A percentile compares a stretch with the other conserved stretches of the same genome.
Conservation (phyloP, 2,329 filamentous ascomycete species). For the Talaromyces sp. region DNA sequence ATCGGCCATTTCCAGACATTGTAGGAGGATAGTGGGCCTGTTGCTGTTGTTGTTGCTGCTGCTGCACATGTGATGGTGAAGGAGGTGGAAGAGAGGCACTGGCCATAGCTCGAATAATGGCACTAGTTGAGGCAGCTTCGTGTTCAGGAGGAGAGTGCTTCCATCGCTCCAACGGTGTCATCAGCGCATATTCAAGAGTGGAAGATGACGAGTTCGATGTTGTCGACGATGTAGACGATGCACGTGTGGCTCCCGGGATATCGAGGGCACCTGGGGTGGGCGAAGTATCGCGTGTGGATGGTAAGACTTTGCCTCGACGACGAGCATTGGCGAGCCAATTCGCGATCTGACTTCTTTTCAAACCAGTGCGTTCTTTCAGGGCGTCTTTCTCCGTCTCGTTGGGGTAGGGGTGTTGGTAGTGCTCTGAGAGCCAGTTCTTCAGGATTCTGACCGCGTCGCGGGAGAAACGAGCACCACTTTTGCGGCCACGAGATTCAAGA, state of each 20-base stretch:
- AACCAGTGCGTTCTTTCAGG: conserved; percentile 72
- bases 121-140: conserved; percentile 63
- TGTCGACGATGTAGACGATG: conserved; percentile 54
- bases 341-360: conserved; percentile 78
- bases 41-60: conserved; percentile 28
- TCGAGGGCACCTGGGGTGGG: conserved; percentile 70
- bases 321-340: conserved; percentile 93
- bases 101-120: conserved; percentile 61
- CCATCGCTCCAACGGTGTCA: conserved; percentile 67
- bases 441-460: conserved; percentile 74
- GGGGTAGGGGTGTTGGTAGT: conserved; percentile 80
- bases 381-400: conserved; percentile 81
- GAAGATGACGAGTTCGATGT: conserved; percentile 34
- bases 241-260: conserved; percentile 56
- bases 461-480: conserved; percentile 73
- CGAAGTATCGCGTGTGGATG: conserved; percentile 62
- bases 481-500: conserved; percentile 48
- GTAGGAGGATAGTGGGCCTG: conserved; percentile 22
- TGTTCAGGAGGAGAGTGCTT: conserved; percentile 66
- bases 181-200: conserved; percentile 35
- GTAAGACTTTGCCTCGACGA: conserved; percentile 72
- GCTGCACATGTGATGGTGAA: conserved; percentile 24
- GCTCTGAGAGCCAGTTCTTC: conserved; percentile 79
- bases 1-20: conserved; percentile 33
- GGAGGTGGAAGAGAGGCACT: conserved; percentile 34